Evolutionary conservation across 768 basidiomycete species (phyloP), one percentile per base, ranked within the genome.

Genomic region (Inosperma sp.): DNA sequence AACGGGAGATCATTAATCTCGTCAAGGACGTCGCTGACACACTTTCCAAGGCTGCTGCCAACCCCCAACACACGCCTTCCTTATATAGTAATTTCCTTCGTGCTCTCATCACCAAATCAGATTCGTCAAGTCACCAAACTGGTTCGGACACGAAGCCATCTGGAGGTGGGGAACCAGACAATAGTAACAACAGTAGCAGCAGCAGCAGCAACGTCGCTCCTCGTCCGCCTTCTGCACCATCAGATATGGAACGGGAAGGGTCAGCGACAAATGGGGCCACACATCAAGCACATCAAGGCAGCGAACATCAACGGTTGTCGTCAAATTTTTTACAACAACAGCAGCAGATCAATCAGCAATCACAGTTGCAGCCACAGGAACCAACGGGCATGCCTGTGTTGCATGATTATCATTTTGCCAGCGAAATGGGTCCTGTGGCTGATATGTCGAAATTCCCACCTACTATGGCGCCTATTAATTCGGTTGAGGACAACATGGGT

Each of bases 361-460:
- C n/a, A n/a, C n/a, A n/a, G n/a, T n/a, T n/a, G n/a, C n/a, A n/a
- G n/a, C n/a, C n/a, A n/a, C n/a, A n/a, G n/a, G n/a, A n/a, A n/a
- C n/a, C n/a, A n/a, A n/a, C n/a, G n/a, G n/a, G n/a, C n/a, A n/a
- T n/a, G n/a, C n/a, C n/a, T n/a, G n/a, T n/a, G n/a, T n/a, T n/a
- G n/a, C n/a, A 74, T 54, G 81, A 82, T 59, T 88, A 84, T 67
- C 80, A 84, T 52, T 84, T 87, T 59, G 81, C 82, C 46, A 74
- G 87, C 47, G 89, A 92, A 72, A 90, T 90, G 86, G 89, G 88
- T 0, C 88, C 86, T 4, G 86, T 83, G 13, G 80, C 78, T 54
- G 88, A 91, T 63, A 82, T 91, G 59, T 80, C 84, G 40, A 88
- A 82, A 48, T 91, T 91, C 78, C 89, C 88, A 42, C 89, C 89